phyloP scores from a whole-genome alignment of 2,329 filamentous ascomycete species.

The Tolypocladium tundrense region DNA sequence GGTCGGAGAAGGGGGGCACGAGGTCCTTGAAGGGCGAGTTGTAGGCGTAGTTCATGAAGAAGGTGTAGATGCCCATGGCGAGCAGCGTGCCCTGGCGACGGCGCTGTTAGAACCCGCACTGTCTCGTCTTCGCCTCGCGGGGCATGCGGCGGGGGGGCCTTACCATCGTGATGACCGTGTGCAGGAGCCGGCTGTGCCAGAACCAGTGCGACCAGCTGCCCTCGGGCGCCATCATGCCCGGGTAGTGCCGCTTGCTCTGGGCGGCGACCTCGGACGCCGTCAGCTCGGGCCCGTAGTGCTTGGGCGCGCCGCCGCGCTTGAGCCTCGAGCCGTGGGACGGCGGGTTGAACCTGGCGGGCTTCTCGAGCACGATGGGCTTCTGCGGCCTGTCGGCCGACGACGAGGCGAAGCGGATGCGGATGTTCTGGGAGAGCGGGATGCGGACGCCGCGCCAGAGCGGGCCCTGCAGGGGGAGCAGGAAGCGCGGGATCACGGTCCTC shows the following conservation, averaged over 20 bases:
- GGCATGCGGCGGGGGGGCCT: slow-evolving; percentile 11
- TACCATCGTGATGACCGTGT: slow-evolving; percentile 78
- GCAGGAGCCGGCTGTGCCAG: slow-evolving; percentile 64
- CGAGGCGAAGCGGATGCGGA: slow-evolving; percentile 24
- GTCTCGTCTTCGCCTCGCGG: background rate
- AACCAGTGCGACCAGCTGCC: slow-evolving; percentile 81
- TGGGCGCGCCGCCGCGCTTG: slow-evolving; percentile 41
- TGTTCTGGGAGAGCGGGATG: slow-evolving; percentile 23
- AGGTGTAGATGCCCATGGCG: slow-evolving; percentile 60
- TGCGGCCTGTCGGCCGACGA: slow-evolving; percentile 14
- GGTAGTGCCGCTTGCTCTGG: slow-evolving; percentile 66
- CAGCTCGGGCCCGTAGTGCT: slow-evolving; percentile 66
- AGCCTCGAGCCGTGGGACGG: slow-evolving; percentile 76
- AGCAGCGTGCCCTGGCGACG: slow-evolving; percentile 49
- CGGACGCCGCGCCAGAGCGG: slow-evolving; percentile 40
- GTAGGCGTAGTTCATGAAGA: slow-evolving; percentile 66
- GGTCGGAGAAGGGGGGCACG: slow-evolving; percentile 59
- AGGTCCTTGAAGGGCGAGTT: slow-evolving; percentile 73
- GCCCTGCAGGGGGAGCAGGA: slow-evolving; percentile 55
- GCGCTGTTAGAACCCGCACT: background rate
- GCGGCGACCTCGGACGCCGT: slow-evolving; percentile 53
- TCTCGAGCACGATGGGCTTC: slow-evolving; percentile 65
- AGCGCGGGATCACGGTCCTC: slow-evolving; percentile 49
- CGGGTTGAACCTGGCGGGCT: slow-evolving; percentile 82
- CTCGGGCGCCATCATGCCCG: slow-evolving; percentile 76